Percentiles rank a stretch among this genome's conserved stretches.
Conservation (phyloP, 306 rosid genomes). For the Fragaria iinumae region DNA sequence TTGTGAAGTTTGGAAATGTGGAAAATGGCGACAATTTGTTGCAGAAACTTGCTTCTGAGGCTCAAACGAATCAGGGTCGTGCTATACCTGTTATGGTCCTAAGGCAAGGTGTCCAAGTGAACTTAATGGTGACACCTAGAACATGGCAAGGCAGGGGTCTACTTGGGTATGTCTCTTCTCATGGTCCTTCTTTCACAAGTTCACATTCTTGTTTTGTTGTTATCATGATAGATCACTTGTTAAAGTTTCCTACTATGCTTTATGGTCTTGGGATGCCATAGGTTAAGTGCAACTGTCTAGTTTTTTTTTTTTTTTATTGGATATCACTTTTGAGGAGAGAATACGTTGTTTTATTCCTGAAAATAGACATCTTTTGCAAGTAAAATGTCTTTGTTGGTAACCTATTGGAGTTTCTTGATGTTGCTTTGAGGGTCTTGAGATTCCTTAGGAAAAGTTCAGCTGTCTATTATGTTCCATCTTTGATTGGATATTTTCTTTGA, state of each 20-base stretch:
- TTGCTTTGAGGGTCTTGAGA: conserved; percentile 1
- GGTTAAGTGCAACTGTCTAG: not conserved
- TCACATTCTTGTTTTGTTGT: conserved; percentile 2
- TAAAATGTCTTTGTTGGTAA: not conserved
- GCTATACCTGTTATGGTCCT: conserved; percentile 52
- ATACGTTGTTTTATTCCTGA: not conserved
- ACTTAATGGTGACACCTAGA: conserved; percentile 74
- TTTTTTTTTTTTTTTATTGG: not conserved
- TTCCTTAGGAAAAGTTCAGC: not conserved
- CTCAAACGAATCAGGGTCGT: conserved; percentile 55
- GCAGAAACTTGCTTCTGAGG: conserved; percentile 70
- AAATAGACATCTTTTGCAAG: not conserved
- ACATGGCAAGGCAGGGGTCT: conserved; percentile 93
- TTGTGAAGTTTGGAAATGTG: conserved; percentile 75
- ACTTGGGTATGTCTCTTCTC: conserved; percentile 67
- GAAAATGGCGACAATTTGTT: conserved; percentile 76
- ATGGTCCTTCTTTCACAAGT: not conserved
- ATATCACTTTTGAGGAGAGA: not conserved
- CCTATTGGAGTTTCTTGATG: not conserved
- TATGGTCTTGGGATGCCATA: not conserved
- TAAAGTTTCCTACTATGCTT: not conserved
- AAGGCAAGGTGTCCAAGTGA: conserved; percentile 76
- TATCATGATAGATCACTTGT: not conserved
- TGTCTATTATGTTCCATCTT: not conserved
- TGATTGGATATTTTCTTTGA: not conserved